Conservation (phyloP, 2,329 filamentous ascomycete species). For the Aspergillus felis region DNA sequence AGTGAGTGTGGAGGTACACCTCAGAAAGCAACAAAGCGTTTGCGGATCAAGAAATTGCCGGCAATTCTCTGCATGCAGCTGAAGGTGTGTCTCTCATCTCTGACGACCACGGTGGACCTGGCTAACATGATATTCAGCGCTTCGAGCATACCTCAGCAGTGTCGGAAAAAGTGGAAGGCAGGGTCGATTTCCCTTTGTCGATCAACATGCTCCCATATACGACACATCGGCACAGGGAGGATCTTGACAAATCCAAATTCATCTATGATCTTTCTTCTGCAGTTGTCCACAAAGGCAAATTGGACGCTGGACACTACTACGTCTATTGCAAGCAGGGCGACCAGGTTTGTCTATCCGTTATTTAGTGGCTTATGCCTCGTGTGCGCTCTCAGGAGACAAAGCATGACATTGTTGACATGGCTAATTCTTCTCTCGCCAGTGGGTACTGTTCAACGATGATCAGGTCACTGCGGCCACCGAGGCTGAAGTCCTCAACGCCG, state of each 20-base stretch:
- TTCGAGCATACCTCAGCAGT: conserved; percentile 74
- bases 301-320: conserved; percentile 88
- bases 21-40: conserved; percentile 77
- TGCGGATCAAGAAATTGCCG: conserved; percentile 78
- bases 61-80: conserved; percentile 89
- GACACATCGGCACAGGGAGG: conserved; percentile 51
- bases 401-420: conserved; percentile 1
- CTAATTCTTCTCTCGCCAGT: conserved; percentile 47
- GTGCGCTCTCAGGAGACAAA: neutral
- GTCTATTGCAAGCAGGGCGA: conserved; percentile 82
- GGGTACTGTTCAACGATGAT: conserved; percentile 95
- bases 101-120: neutral
- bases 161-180: conserved; percentile 82
- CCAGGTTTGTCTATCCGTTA: conserved; percentile 47
- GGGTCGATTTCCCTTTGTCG: conserved; percentile 77
- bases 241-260: conserved; percentile 49
- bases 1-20: conserved; percentile 67
- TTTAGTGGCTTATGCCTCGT: neutral
- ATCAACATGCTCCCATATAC: conserved; percentile 92
- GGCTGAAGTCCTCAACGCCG: conserved; percentile 77
- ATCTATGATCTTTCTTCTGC: conserved; percentile 86
- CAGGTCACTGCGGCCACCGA: conserved; percentile 81
- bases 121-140: conserved; percentile 39
- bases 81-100: conserved; percentile 57
- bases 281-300: conserved; percentile 87